phyloP scores from a whole-genome alignment of 2,329 filamentous ascomycete species.

The Ophiosphaerella herpotricha region DNA sequence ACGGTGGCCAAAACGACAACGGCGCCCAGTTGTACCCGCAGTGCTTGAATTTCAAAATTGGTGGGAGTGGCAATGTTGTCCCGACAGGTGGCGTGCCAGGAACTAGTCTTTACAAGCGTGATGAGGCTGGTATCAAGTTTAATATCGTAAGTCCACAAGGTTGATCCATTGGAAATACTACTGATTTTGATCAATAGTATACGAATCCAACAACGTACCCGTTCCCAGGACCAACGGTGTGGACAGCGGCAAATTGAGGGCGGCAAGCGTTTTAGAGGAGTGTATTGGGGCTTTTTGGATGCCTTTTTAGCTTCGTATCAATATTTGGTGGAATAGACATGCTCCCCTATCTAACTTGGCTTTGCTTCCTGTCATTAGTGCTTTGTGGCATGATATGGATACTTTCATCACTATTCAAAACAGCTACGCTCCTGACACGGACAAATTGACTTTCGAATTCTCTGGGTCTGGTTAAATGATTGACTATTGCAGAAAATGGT shows the following conservation, averaged over 20 bases:
- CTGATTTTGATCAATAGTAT: conserved; percentile 17
- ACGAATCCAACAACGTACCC: conserved; percentile 38
- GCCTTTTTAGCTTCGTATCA: too few relatives aligned
- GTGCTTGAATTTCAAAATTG: conserved; percentile 57
- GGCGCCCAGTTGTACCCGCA: conserved; percentile 59
- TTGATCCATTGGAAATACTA: too few relatives aligned
- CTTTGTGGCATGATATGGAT: too few relatives aligned
- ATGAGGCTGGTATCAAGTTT: conserved; percentile 51
- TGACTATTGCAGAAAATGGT: too few relatives aligned
- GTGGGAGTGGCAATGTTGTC: conserved; percentile 49
- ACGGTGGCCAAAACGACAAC: conserved; percentile 48
- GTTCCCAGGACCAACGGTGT: conserved; percentile 44
- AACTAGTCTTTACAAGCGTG: conserved; percentile 48
- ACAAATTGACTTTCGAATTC: too few relatives aligned
- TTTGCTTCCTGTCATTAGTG: too few relatives aligned
- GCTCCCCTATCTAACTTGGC: too few relatives aligned
- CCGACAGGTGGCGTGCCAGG: conserved; percentile 45
- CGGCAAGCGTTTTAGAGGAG: neutral
- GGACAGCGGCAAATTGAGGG: conserved; percentile 38
- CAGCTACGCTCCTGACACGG: too few relatives aligned
- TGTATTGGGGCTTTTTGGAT: neutral
- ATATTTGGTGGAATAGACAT: too few relatives aligned
- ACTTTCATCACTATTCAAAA: too few relatives aligned
- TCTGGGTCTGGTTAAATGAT: too few relatives aligned
- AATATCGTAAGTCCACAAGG: conserved; percentile 23